phyloP scores from a whole-genome alignment of 2,329 filamentous ascomycete genomes.

The Trichoderma sp. region DNA sequence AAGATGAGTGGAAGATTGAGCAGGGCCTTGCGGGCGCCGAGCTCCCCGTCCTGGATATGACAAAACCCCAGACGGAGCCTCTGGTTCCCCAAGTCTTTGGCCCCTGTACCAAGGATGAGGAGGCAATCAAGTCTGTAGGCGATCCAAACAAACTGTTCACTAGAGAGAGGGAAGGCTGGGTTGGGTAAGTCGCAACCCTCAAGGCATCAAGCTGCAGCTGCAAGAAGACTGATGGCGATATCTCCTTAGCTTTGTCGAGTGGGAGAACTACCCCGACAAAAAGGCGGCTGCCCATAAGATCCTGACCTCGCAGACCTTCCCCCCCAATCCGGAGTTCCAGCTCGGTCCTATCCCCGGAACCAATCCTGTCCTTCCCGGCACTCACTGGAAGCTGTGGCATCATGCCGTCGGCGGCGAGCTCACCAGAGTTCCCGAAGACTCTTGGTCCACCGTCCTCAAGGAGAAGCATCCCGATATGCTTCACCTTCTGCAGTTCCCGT shows the following conservation, averaged over 20 bases:
- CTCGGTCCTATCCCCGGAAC: conserved; percentile 11
- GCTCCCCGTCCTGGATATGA: conserved; percentile 24
- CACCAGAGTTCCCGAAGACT: conserved; percentile 13
- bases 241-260: conserved; percentile 15
- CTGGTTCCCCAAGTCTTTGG: conserved; percentile 1
- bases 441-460: conserved; percentile 14
- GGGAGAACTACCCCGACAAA: conserved; percentile 22
- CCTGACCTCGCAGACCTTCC: conserved; percentile 12
- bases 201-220: background rate
- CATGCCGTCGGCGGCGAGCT: conserved; percentile 15
- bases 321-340: conserved; percentile 19
- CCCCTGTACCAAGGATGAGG: background rate
- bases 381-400: conserved; percentile 24
- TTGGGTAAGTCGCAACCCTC: background rate
- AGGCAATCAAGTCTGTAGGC: conserved; percentile 14
- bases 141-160: conserved; percentile 7
- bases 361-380: conserved; percentile 19
- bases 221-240: too few species aligned
- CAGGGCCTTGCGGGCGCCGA: conserved; percentile 19
- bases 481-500: conserved; percentile 21
- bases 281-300: conserved; percentile 22
- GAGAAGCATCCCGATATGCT: conserved; percentile 22
- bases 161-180: conserved; percentile 10
- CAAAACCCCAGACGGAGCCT: background rate
- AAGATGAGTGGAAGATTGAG: conserved; percentile 24